Evolutionary conservation across 768 basidiomycete species (phyloP).

Genomic region (Termitomyces sp.): DNA sequence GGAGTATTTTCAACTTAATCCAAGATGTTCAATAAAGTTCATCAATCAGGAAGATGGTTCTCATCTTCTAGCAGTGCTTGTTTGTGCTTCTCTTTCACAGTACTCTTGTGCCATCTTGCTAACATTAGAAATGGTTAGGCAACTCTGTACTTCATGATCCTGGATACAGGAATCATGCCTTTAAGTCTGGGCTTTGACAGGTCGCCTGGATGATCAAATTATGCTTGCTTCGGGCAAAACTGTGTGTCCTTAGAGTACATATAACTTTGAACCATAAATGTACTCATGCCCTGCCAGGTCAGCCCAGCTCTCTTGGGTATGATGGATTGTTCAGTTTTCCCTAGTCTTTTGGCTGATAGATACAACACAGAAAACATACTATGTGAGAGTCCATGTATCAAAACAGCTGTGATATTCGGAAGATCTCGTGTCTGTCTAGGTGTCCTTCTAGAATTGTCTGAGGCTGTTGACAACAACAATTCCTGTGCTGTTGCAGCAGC

Average conservation of each 20-base stretch:
- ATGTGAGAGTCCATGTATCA: neutral
- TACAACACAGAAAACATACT: neutral
- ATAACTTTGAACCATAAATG: no score
- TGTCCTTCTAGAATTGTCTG: neutral
- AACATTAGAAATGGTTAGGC: no score
- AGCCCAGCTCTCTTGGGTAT: neutral
- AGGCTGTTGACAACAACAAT: neutral
- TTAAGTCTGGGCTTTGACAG: neutral
- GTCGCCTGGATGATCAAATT: slow-evolving; percentile 2
- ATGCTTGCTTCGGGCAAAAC: slow-evolving; percentile 2
- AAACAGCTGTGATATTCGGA: slow-evolving; percentile 1
- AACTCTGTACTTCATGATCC: no score
- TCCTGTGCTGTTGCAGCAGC: neutral
- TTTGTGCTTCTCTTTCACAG: neutral
- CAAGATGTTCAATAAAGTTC: neutral
- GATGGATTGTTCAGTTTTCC: neutral
- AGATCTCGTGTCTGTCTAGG: neutral
- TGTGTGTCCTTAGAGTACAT: neutral
- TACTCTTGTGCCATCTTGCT: no score
- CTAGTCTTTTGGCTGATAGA: no score
- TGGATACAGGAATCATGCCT: no score
- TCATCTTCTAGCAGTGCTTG: neutral
- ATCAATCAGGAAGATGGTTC: neutral
- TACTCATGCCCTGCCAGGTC: neutral
- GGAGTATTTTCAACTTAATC: slow-evolving; percentile 6